Percentiles rank a stretch among this genome's conserved stretches.
phyloP scores from a whole-genome alignment of 768 basidiomycete species.

The Psilocybe sp. region DNA sequence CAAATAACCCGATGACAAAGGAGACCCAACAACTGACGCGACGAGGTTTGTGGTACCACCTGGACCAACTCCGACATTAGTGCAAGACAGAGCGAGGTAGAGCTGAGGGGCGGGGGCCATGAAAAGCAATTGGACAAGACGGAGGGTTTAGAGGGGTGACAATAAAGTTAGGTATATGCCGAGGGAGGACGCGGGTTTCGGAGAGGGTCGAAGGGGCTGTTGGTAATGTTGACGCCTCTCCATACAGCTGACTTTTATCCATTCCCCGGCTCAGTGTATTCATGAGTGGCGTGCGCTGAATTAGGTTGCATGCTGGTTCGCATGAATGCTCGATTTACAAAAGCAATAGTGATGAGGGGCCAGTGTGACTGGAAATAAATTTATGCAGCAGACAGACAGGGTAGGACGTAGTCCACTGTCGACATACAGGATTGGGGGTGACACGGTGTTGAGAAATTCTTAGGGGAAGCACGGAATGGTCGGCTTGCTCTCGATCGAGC shows the following conservation, averaged over 20 bases:
- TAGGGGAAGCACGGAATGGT: too few relatives aligned
- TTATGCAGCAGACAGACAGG: constrained; percentile 6
- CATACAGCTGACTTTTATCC: too few relatives aligned
- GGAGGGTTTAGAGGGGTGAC: constrained; percentile 10
- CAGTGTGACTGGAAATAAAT: constrained; percentile 11
- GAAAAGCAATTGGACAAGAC: constrained; percentile 16
- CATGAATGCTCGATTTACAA: constrained; percentile 16
- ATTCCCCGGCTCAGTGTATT: neutral
- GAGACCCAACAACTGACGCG: constrained; percentile 49
- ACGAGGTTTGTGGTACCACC: constrained; percentile 82
- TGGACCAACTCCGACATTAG: constrained; percentile 75
- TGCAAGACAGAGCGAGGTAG: constrained; percentile 59
- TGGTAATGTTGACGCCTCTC: too few relatives aligned
- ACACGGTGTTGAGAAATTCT: too few relatives aligned
- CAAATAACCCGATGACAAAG: neutral
- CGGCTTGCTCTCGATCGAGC: too few relatives aligned
- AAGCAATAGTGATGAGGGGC: constrained; percentile 6
- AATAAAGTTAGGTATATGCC: neutral
- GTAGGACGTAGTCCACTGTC: constrained; percentile 1
- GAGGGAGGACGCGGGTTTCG: too few relatives aligned
- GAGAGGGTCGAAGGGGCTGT: too few relatives aligned
- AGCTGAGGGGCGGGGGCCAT: constrained; percentile 40
- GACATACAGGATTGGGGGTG: too few relatives aligned
- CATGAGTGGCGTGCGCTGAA: constrained; percentile 14
- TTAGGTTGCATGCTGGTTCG: constrained; percentile 13